Evolutionary conservation across 2,329 filamentous ascomycete species (phyloP), one percentile per base, ranked within the genome.

Genomic region (Hymenoscyphus fraxineus): DNA sequence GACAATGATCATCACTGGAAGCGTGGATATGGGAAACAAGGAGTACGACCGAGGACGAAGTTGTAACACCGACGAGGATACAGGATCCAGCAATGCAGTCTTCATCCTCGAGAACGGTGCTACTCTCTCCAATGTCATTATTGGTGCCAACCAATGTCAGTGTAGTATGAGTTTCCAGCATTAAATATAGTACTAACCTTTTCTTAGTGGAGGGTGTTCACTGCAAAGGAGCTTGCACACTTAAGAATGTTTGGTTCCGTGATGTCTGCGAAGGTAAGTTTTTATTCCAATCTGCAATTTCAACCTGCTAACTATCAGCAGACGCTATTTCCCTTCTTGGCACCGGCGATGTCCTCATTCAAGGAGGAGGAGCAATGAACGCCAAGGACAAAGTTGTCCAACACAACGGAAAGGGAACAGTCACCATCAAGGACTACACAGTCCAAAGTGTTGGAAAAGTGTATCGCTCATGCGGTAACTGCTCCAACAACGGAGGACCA

Each of bases 101-200:
- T 85, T 85, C 78, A 76, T 81, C 66, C 76, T 85, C 61, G 76
- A 80, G 72, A 75, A 79, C 60, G 82, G 82, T 38, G 83, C 78
- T 38, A 81, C 78, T 32, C 74, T 84, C 35, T 79, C 78, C 67
- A 84, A 84, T 69, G 81, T 81, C 71, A 83, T 84, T 71, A 83
- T 84, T 61, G 81, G 83, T 27, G 76, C 76, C n/a, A 78, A 80
- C 64, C 77, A 83, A 66, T 77, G 41, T 44, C 19, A 44, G 13
- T 1, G 7, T 19, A 44, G 3, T n/a, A 19, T n/a, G 41, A 19
- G 19, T n/a, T 4, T 5, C 16, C 16, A 44, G 15, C 16, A 6
- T 44, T 4, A 44, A n/a, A 44, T 7, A 44, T 9, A 12, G 19
- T 54, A 13, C 47, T 13, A 54, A 54, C 47, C 19, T 6, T 44